Percentiles rank a stretch among this genome's conserved stretches.
These are phyloP conservation scores for Retiboletus flavoniger DNA, from an alignment of 1,284 basidiomycete genomes.

Conservation along the genomic window DNA sequence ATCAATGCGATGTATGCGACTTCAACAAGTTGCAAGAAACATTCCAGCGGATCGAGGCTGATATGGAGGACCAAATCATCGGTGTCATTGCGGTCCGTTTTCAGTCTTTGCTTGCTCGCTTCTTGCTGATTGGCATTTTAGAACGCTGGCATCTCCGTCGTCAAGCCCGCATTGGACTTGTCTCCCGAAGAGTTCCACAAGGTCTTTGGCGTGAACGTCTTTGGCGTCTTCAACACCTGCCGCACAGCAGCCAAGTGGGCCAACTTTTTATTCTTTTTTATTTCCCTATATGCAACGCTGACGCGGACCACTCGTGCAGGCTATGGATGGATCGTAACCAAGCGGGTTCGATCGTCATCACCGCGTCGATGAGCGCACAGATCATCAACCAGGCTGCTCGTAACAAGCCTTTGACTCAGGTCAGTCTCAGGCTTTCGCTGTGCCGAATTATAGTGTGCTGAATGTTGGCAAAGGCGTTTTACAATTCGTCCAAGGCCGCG, in stretches of 20 bases:
- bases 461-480: constrained; percentile 44
- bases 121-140: constrained; percentile 7
- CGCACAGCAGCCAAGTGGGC: constrained; percentile 41
- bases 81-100: constrained; percentile 27
- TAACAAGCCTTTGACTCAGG: constrained; percentile 39
- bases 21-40: constrained; percentile 35
- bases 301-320: neutral
- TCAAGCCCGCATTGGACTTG: constrained; percentile 50
- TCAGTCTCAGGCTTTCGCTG: neutral
- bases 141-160: constrained; percentile 48
- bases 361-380: constrained; percentile 49
- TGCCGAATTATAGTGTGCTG: neutral
- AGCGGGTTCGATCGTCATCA: constrained; percentile 43
- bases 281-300: rapidly evolving
- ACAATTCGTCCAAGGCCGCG: constrained; percentile 61
- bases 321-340: constrained; percentile 4
- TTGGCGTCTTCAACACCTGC: constrained; percentile 46
- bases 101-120: rapidly evolving
- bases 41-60: constrained; percentile 37
- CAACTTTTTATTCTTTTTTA: rapidly evolving
- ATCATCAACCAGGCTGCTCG: constrained; percentile 45
- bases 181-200: constrained; percentile 42
- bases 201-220: constrained; percentile 40
- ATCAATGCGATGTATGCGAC: constrained; percentile 43
- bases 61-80: rapidly evolving